phyloP scores from a whole-genome alignment of 495 filamentous ascomycete species.

The Penicillium taxi region DNA sequence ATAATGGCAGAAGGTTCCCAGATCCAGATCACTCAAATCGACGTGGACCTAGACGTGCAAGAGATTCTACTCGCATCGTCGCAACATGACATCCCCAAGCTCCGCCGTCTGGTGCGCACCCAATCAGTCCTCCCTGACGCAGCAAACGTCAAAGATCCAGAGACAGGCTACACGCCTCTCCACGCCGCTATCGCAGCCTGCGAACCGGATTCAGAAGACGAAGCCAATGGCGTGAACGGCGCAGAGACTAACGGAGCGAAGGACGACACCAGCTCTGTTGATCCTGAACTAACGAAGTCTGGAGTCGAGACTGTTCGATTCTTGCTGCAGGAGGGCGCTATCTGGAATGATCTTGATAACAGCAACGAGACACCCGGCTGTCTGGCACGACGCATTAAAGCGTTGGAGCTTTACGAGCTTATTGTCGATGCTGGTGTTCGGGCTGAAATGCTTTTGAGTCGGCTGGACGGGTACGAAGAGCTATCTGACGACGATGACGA shows the following conservation, averaged over 20 bases:
- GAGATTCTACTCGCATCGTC: constrained; percentile 73
- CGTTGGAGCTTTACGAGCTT: constrained; percentile 68
- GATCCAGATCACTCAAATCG: constrained; percentile 22
- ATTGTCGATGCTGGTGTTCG: constrained; percentile 89
- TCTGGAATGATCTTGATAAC: constrained; percentile 91
- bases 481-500: constrained; percentile 57
- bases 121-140: constrained; percentile 39
- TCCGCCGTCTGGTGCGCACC: constrained; percentile 66
- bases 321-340: constrained; percentile 78
- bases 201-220: constrained; percentile 42
- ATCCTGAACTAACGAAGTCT: constrained; percentile 41
- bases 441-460: constrained; percentile 74
- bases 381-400: constrained; percentile 62
- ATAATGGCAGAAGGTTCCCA: constrained; percentile 21
- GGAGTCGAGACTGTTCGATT: constrained; percentile 62
- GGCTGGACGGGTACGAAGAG: constrained; percentile 69
- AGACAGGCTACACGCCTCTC: constrained; percentile 78
- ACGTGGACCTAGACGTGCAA: constrained; percentile 40
- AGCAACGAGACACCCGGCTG: constrained; percentile 89
- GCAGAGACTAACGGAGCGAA: neutral
- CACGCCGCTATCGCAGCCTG: constrained; percentile 87
- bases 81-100: constrained; percentile 65
- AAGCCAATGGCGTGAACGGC: constrained; percentile 20
- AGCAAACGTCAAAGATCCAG: constrained; percentile 73
- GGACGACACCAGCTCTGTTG: constrained; percentile 10